Evolutionary conservation across 768 basidiomycete species (phyloP), one percentile per base, ranked within the genome.

Genomic region (Roridomyces roridus): DNA sequence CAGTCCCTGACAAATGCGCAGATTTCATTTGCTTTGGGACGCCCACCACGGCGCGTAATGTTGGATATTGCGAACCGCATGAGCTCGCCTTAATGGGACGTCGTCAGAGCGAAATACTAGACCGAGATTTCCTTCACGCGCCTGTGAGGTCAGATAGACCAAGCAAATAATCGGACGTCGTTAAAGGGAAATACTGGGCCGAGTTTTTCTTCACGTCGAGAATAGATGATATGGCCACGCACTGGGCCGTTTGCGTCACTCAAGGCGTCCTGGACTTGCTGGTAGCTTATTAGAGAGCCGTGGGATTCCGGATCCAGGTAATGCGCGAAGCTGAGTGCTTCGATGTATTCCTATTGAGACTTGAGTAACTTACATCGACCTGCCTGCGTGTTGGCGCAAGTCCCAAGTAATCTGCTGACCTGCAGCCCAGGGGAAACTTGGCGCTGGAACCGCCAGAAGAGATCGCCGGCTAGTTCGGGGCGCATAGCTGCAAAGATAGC

Each of bases 11-110:
- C 90, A 66, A 93, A 91, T 15, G 74, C 73, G 65, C 89, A 88
- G 6, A 91, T 81, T 58, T 86, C 76, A 18, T 72, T 75, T 1
- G 90, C 89, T 65, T 81, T 85, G 54, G 76, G 72, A 11, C 85
- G 83, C 4, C 88, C 89, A 3, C 88, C 88, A 42, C 82, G 83
- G 15, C 80, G 82, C 3, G 85, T 76, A 37, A 94, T 85, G 42
- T 90, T 85, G 42, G 93, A 91, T 57, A 98, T 96, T 11, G 94
- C 94, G 60, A 89, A 90, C 29, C 96, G 84, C 97, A 98, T 98
- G 23, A 98, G 84, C 73, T 99, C 97, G 40, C 97, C 97, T 0
- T 97, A 98, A 68, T 98, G 96, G 36, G 89, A 86, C 29, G 85
- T 68, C 9, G 92, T 81, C 28, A 96, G 68, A 4, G 86, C 84